These are phyloP conservation scores for Trametes maxima DNA, from an alignment of 768 basidiomycete genomes.

Conservation along the genomic window DNA sequence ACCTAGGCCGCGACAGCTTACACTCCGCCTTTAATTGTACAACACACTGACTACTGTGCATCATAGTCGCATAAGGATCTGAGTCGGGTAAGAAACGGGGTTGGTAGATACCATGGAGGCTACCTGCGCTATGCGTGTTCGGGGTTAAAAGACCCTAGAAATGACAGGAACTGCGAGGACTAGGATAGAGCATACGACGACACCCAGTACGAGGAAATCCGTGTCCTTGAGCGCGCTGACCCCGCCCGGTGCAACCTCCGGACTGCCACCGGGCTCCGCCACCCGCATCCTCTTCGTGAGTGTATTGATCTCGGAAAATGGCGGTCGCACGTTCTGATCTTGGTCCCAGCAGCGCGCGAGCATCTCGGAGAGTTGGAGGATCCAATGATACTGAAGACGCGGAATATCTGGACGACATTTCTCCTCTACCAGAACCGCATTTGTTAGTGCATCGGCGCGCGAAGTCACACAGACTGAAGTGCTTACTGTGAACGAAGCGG, in stretches of 20 bases:
- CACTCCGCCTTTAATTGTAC: no score
- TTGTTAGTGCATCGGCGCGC: neutral
- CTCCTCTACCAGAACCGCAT: conserved; percentile 20
- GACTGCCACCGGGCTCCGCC: conserved; percentile 35
- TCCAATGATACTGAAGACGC: conserved; percentile 27
- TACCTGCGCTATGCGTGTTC: no score
- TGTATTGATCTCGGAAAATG: conserved; percentile 51
- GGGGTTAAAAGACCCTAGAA: no score
- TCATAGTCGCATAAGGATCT: no score
- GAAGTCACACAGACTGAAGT: neutral
- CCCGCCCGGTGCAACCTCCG: conserved; percentile 35
- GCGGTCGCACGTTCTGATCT: conserved; percentile 51
- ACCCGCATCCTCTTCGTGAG: conserved; percentile 50
- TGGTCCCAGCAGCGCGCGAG: conserved; percentile 60
- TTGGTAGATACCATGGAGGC: no score
- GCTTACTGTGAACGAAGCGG: conserved; percentile 27
- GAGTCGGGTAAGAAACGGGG: no score
- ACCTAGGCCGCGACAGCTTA: no score
- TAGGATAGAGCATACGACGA: no score
- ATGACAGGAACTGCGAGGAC: no score
- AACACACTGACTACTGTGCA: no score
- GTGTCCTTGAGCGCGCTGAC: no score
- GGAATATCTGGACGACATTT: conserved; percentile 26
- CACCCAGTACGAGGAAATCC: no score
- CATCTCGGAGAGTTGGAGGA: conserved; percentile 40